Conservation (phyloP, 2,329 filamentous ascomycete species). For the Pseudofabraea citricarpa region DNA sequence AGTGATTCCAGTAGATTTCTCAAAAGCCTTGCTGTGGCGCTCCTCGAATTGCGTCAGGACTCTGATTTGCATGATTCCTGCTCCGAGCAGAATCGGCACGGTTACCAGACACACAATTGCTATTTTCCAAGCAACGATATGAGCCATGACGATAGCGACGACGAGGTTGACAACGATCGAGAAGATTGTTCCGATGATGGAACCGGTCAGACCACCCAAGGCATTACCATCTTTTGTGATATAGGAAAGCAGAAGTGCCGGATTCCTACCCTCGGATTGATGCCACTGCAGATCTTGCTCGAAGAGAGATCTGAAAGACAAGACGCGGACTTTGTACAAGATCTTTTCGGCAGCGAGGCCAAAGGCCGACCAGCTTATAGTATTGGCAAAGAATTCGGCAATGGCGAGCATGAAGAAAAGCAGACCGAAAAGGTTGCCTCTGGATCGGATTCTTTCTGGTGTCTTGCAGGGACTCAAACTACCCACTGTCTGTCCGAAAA, state of each 20-base stretch:
- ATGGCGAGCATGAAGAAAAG: conserved; percentile 46
- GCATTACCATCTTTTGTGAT: conserved; percentile 67
- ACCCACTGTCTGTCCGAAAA: conserved; percentile 47
- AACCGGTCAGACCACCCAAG: conserved; percentile 63
- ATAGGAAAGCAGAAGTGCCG: conserved; percentile 57
- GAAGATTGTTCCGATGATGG: conserved; percentile 63
- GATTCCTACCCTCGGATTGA: conserved; percentile 58
- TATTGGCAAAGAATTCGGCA: conserved; percentile 57
- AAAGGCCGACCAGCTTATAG: conserved; percentile 48
- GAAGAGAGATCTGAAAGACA: conserved; percentile 60
- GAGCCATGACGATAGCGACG: conserved; percentile 61
- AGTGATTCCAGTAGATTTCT: conserved; percentile 57
- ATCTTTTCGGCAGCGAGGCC: conserved; percentile 59
- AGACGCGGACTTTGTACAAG: conserved; percentile 56
- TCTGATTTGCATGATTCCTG: conserved; percentile 64
- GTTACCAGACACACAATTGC: conserved; percentile 65
- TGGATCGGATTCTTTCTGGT: conserved; percentile 15
- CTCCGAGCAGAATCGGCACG: conserved; percentile 63
- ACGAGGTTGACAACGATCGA: conserved; percentile 65
- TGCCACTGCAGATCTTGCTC: conserved; percentile 68
- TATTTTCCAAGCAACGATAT: conserved; percentile 71
- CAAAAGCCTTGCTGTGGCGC: conserved; percentile 59
- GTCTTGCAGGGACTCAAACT: conserved; percentile 42
- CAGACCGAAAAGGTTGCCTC: conserved; percentile 32
- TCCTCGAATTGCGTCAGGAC: conserved; percentile 58